A percentile compares a stretch with the other conserved stretches of the same genome.
These are phyloP conservation scores for Hortiboletus flavorubellus DNA, from an alignment of 768 basidiomycete genomes.

Conservation along the genomic window DNA sequence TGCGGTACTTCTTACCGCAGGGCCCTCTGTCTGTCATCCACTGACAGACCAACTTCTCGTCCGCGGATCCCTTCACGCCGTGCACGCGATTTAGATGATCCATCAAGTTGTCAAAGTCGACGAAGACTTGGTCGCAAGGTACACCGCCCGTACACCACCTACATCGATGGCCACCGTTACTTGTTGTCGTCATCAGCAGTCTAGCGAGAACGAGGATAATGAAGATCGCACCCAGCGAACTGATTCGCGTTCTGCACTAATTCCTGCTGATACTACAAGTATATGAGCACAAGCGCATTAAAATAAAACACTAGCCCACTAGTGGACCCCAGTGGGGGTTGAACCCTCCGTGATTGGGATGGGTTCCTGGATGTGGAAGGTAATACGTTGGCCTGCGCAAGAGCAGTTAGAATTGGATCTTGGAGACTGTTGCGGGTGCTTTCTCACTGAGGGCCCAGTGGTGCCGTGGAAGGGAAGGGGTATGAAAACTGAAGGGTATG, in stretches of 20 bases:
- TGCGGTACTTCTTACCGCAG: neutral
- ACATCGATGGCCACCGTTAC: neutral
- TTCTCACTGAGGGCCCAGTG: no score
- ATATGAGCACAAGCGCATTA: neutral
- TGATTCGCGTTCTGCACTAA: neutral
- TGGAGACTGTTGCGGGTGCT: no score
- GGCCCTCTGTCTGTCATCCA: neutral
- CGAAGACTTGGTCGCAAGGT: neutral
- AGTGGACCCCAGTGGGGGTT: neutral
- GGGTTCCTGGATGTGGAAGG: no score
- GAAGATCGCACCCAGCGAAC: neutral
- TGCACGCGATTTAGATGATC: neutral
- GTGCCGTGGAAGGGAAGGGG: no score
- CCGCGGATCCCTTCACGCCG: no score
- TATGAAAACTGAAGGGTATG: no score
- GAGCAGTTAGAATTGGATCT: neutral
- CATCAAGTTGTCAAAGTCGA: constrained; percentile 4
- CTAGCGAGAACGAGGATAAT: neutral
- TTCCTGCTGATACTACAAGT: constrained; percentile 3
- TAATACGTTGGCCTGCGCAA: neutral
- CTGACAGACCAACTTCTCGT: no score
- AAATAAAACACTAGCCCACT: no score
- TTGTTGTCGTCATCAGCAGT: neutral
- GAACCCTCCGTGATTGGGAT: neutral
- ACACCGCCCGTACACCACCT: constrained; percentile 3